These are phyloP conservation scores for Boletellus sp. DNA, from an alignment of 768 basidiomycete species.

Conservation along the genomic window DNA sequence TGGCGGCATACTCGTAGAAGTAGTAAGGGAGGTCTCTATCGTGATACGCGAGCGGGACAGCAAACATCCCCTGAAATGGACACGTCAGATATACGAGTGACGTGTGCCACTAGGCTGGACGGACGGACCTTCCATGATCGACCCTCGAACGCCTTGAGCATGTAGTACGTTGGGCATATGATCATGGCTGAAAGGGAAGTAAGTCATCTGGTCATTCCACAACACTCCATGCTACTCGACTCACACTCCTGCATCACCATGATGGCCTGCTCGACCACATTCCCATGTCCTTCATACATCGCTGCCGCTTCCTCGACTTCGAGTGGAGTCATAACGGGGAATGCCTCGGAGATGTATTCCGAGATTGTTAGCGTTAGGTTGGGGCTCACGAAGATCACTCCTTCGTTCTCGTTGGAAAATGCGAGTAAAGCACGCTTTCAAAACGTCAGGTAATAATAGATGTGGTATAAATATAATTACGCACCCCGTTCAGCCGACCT, in stretches of 20 bases:
- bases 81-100: not conserved
- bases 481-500: conserved; percentile 42
- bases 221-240: conserved; percentile 1
- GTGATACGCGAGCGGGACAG: conserved; percentile 28
- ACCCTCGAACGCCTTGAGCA: conserved; percentile 29
- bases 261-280: conserved; percentile 32
- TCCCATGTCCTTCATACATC: conserved; percentile 32
- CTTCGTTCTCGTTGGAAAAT: conserved; percentile 33
- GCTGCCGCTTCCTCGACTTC: conserved; percentile 24
- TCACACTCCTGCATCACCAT: conserved; percentile 42
- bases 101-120: conserved; percentile 20
- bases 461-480: not conserved
- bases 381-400: conserved; percentile 26
- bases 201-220: not conserved
- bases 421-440: conserved; percentile 24
- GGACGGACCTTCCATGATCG: conserved; percentile 32
- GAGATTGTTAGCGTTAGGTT: conserved; percentile 19
- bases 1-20: conserved; percentile 28
- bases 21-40: conserved; percentile 39
- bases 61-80: conserved; percentile 28
- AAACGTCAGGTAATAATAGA: not conserved
- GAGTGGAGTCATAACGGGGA: conserved; percentile 34
- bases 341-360: conserved; percentile 34
- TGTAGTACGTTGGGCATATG: conserved; percentile 34
- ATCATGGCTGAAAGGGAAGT: conserved; percentile 28